Evolutionary conservation across 176 grass and related monocot genomes (phyloP).

Genomic region (Oryza glaberrima): DNA sequence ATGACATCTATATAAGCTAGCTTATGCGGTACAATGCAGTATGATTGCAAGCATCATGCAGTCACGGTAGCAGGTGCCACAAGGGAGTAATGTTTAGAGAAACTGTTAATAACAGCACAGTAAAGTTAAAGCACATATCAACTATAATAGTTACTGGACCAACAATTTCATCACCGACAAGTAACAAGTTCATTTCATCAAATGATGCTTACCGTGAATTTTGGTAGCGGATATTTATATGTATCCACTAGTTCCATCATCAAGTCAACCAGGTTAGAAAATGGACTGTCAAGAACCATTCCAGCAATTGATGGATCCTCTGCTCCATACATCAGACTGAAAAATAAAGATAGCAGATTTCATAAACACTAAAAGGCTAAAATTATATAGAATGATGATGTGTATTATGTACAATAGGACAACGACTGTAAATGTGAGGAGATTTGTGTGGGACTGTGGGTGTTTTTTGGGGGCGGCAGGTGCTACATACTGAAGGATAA

Average conservation of each 20-base stretch:
- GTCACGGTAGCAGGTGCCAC: slow-evolving; percentile 5
- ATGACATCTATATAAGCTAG: background rate
- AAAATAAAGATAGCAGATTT: slow-evolving; percentile 31
- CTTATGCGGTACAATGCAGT: background rate
- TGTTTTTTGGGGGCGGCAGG: background rate
- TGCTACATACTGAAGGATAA: background rate
- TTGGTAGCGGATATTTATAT: slow-evolving; percentile 98
- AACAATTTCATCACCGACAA: slow-evolving; percentile 11
- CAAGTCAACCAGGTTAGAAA: slow-evolving; percentile 96
- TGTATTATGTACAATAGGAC: background rate
- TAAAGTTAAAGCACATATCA: slow-evolving; percentile 19
- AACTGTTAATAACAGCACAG: slow-evolving; percentile 15
- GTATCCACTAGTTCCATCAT: slow-evolving; percentile 99
- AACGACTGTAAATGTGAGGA: background rate
- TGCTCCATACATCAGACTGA: slow-evolving; percentile 97
- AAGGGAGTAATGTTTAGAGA: slow-evolving; percentile 9
- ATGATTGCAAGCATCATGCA: slow-evolving; percentile 10
- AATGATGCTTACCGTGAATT: slow-evolving; percentile 81
- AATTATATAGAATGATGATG: slow-evolving; percentile 9
- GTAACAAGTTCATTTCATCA: background rate
- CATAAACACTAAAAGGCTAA: slow-evolving; percentile 11
- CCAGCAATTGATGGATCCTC: slow-evolving; percentile 99
- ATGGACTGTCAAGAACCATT: slow-evolving; percentile 99
- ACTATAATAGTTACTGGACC: slow-evolving; percentile 18
- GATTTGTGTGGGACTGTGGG: background rate